phyloP scores from a whole-genome alignment of 345 rosid genomes.

The Eutrema japonicum region DNA sequence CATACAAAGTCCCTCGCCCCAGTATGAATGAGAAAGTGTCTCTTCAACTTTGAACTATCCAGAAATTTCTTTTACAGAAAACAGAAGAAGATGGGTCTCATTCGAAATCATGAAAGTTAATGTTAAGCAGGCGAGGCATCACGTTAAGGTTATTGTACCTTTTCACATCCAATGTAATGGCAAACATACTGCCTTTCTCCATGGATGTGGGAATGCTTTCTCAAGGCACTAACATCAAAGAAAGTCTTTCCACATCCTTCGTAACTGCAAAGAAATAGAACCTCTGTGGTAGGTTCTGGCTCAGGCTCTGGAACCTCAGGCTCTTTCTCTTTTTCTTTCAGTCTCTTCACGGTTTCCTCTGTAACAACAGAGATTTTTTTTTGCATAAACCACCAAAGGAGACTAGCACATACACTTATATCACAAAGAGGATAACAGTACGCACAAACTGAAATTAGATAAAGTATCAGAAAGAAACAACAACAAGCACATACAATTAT shows the following conservation, averaged over 20 bases:
- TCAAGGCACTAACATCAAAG: conserved; percentile 88
- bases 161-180: conserved; percentile 77
- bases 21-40: conserved; percentile 93
- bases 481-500: not conserved
- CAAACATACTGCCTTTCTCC: conserved; percentile 94
- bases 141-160: conserved; percentile 51
- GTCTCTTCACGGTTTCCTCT: conserved; percentile 72
- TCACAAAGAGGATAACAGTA: not conserved
- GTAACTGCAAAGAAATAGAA: conserved; percentile 93
- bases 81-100: conserved; percentile 20
- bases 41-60: conserved; percentile 97
- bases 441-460: not conserved
- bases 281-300: conserved; percentile 94
- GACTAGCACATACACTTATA: not conserved
- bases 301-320: conserved; percentile 76
- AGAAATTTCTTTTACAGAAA: conserved; percentile 80
- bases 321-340: conserved; percentile 73
- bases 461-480: too few species aligned
- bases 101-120: not conserved
- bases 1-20: conserved; percentile 87
- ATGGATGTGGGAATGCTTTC: conserved; percentile 96
- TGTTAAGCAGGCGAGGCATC: conserved; percentile 1
- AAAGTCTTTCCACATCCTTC: conserved; percentile 96
- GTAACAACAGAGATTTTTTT: not conserved
- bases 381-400: not conserved